Conservation (phyloP, 768 basidiomycete genomes). For the Plicaturopsis crispa region DNA sequence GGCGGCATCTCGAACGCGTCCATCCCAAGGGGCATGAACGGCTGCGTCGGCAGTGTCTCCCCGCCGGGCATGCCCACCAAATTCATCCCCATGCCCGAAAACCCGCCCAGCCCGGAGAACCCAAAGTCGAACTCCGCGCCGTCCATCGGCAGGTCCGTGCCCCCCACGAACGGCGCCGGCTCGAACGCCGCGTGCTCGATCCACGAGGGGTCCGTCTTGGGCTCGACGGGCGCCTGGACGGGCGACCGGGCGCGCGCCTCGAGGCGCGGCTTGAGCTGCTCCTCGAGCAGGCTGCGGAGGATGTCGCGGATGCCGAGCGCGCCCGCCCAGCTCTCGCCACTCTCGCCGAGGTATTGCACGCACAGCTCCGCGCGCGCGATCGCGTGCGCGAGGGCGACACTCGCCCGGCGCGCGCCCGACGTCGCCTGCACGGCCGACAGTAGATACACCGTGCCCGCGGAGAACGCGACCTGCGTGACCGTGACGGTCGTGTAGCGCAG, state of each 20-base stretch:
- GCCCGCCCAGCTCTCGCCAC: constrained; percentile 47
- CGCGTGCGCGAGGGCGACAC: constrained; percentile 36
- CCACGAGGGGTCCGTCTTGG: background rate
- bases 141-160: constrained; percentile 6
- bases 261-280: constrained; percentile 34
- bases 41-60: constrained; percentile 29
- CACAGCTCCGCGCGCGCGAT: constrained; percentile 37
- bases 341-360: constrained; percentile 43
- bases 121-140: constrained; percentile 6
- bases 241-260: constrained; percentile 10
- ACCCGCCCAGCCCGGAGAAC: constrained; percentile 8
- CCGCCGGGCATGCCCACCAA: constrained; percentile 33
- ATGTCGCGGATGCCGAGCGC: constrained; percentile 42
- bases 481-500: constrained; percentile 54
- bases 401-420: constrained; percentile 35
- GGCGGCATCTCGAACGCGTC: no score
- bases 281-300: constrained; percentile 32
- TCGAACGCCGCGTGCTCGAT: background rate
- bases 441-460: constrained; percentile 52
- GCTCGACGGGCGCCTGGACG: background rate
- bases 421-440: constrained; percentile 44
- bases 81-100: constrained; percentile 20
- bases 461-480: constrained; percentile 48
- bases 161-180: background rate
- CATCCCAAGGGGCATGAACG: constrained; percentile 21